Conservation (phyloP, 345 rosid genomes). For the Turritis glabra region DNA sequence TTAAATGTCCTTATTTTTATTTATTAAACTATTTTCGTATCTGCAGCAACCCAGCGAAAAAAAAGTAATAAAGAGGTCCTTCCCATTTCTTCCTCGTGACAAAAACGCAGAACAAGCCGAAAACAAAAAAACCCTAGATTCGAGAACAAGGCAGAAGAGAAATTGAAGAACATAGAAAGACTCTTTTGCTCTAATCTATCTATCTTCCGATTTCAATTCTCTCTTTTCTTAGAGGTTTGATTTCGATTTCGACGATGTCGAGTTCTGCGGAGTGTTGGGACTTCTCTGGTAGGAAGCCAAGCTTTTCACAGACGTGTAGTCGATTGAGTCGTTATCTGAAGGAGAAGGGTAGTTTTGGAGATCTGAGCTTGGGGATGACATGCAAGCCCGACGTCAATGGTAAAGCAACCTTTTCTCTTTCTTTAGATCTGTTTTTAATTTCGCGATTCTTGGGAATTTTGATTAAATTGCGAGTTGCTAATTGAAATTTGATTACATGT, state of each 20-base stretch:
- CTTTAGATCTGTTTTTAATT: slow-evolving; percentile 5
- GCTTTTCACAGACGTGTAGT: slow-evolving; percentile 67
- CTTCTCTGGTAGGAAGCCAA: slow-evolving; percentile 41
- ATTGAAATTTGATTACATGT: background rate
- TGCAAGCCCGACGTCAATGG: slow-evolving; percentile 50
- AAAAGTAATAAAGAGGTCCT: slow-evolving; percentile 19
- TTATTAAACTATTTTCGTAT: background rate
- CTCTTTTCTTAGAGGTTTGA: background rate
- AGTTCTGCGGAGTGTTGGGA: slow-evolving; percentile 51
- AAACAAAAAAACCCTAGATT: too few relatives aligned
- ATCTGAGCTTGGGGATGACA: slow-evolving; percentile 65
- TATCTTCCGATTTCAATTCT: background rate
- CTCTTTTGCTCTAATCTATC: background rate
- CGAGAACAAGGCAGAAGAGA: too few relatives aligned
- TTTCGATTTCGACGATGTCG: slow-evolving; percentile 46
- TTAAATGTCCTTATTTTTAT: background rate
- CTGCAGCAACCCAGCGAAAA: slow-evolving; percentile 11
- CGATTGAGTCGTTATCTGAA: slow-evolving; percentile 77
- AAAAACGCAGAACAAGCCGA: too few relatives aligned
- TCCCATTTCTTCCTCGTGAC: slow-evolving; percentile 33
- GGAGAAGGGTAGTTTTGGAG: slow-evolving; percentile 70
- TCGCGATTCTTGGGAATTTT: background rate
- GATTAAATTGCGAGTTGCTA: background rate
- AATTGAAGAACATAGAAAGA: background rate
- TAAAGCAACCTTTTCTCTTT: slow-evolving; percentile 12